Evolutionary conservation across 768 basidiomycete genomes (phyloP).

Genomic region (Pleurotus djamor): DNA sequence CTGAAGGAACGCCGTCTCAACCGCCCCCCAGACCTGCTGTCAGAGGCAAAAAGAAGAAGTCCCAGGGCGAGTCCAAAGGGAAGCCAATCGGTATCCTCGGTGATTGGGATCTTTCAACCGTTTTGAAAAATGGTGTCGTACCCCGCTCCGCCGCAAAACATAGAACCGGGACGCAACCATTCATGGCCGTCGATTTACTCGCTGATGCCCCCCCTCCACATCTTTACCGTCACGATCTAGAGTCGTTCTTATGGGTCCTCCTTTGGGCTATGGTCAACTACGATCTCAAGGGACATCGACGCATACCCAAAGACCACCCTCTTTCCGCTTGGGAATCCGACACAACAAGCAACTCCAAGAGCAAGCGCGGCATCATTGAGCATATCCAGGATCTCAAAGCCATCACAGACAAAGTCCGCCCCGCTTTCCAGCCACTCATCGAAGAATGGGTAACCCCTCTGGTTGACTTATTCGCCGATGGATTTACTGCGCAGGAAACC

Average conservation of each 20-base stretch:
- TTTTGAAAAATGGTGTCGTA: neutral
- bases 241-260: slow-evolving; percentile 27
- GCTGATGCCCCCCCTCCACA: slow-evolving; percentile 10
- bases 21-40: no score
- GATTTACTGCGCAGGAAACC: neutral
- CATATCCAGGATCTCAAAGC: no score
- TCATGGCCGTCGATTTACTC: slow-evolving; percentile 28
- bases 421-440: neutral
- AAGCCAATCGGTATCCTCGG: slow-evolving; percentile 16
- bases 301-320: neutral
- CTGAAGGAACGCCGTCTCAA: no score
- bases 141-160: neutral
- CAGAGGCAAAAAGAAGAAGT: neutral
- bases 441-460: neutral
- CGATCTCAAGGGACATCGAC: neutral
- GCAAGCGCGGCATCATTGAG: no score
- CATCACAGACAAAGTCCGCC: neutral
- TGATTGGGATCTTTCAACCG: slow-evolving; percentile 22
- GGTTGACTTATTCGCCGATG: neutral
- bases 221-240: slow-evolving; percentile 26
- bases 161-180: slow-evolving; percentile 23
- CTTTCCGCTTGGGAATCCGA: neutral
- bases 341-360: no score
- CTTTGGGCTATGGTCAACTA: neutral
- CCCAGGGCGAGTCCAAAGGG: neutral